Conservation (phyloP, 176 grass and related monocot genomes). For the Aegilops tauschii region DNA sequence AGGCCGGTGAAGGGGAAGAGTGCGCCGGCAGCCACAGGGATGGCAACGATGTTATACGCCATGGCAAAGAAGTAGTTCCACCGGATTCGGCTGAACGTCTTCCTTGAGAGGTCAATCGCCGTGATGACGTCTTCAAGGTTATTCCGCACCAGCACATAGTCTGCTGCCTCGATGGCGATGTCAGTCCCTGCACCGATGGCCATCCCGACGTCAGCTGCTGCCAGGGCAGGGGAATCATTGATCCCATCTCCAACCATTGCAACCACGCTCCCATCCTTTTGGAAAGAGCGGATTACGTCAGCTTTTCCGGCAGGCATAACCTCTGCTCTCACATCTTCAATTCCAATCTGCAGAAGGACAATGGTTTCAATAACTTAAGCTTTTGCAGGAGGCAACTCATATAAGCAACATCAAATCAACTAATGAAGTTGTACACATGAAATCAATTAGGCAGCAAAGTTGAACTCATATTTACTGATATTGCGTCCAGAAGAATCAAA, state of each 20-base stretch:
- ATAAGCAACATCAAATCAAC: not conserved
- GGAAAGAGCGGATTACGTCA: conserved; percentile 45
- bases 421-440: not conserved
- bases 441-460: not conserved
- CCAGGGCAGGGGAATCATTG: conserved; percentile 81
- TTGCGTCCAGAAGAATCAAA: too few species aligned
- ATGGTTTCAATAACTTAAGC: not conserved
- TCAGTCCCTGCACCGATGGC: conserved; percentile 80
- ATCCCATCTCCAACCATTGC: conserved; percentile 88
- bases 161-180: conserved; percentile 77
- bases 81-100: conserved; percentile 70
- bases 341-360: conserved; percentile 54
- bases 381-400: not conserved
- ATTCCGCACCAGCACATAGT: conserved; percentile 77
- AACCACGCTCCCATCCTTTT: conserved; percentile 60
- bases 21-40: conserved; percentile 58
- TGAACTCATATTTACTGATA: not conserved
- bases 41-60: conserved; percentile 64
- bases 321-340: conserved; percentile 76
- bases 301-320: conserved; percentile 70
- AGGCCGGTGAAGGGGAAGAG: conserved; percentile 66
- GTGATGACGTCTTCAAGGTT: conserved; percentile 95
- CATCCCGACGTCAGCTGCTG: conserved; percentile 84
- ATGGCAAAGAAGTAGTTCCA: conserved; percentile 91
- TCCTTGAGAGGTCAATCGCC: conserved; percentile 87